Evolutionary conservation across 306 rosid species (phyloP).

Genomic region (Benincasa hispida): DNA sequence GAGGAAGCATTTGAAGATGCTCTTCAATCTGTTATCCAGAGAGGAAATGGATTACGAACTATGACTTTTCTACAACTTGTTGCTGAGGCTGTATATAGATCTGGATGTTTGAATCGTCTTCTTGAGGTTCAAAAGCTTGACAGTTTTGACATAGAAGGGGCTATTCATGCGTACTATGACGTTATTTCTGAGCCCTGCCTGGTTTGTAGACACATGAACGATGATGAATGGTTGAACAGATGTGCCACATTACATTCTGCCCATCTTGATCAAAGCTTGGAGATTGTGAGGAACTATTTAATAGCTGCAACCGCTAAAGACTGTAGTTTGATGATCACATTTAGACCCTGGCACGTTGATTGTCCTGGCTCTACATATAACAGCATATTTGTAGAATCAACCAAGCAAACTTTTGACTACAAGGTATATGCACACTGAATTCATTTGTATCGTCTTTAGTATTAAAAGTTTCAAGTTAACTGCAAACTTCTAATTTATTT

Average conservation of each 20-base stretch:
- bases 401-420: slow-evolving; percentile 62
- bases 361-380: slow-evolving; percentile 25
- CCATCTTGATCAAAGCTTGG: slow-evolving; percentile 57
- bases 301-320: slow-evolving; percentile 87
- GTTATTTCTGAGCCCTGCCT: slow-evolving; percentile 49
- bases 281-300: slow-evolving; percentile 56
- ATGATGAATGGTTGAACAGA: slow-evolving; percentile 23
- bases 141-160: slow-evolving; percentile 81
- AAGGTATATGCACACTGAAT: slow-evolving; percentile 34
- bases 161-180: slow-evolving; percentile 77
- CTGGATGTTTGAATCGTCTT: slow-evolving; percentile 57
- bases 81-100: slow-evolving; percentile 41
- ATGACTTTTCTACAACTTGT: slow-evolving; percentile 51
- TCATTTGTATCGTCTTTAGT: neutral
- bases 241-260: slow-evolving; percentile 55
- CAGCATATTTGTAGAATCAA: slow-evolving; percentile 45
- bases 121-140: slow-evolving; percentile 76
- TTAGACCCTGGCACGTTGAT: slow-evolving; percentile 42
- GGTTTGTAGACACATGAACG: slow-evolving; percentile 43
- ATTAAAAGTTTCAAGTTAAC: neutral
- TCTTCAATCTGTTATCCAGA: slow-evolving; percentile 43
- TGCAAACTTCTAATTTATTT: neutral
- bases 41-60: slow-evolving; percentile 40
- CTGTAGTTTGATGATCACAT: slow-evolving; percentile 82
- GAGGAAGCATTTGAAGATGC: slow-evolving; percentile 65